A percentile compares a stretch with the other conserved stretches of the same genome.
Evolutionary conservation across 2,329 filamentous ascomycete genomes (phyloP).

Genomic region (Lithohypha guttulata): DNA sequence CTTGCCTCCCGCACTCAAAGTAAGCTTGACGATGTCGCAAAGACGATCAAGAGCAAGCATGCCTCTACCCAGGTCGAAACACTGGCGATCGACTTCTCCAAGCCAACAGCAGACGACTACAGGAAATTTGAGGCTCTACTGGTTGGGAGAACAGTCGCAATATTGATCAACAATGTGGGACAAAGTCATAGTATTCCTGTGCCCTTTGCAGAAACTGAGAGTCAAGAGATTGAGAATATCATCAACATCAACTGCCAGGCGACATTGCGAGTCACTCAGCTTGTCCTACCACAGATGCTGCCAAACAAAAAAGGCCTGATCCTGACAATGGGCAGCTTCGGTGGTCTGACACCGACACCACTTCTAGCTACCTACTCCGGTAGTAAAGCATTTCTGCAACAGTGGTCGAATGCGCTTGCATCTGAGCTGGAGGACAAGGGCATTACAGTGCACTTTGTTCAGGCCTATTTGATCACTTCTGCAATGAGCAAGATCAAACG

Average conservation of each 20-base stretch:
- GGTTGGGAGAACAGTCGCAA: slow-evolving; percentile 64
- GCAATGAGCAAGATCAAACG: slow-evolving; percentile 95
- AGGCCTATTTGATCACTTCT: slow-evolving; percentile 86
- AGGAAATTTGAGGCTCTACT: slow-evolving; percentile 58
- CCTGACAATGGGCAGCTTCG: slow-evolving; percentile 95
- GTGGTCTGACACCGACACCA: slow-evolving; percentile 81
- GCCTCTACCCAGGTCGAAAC: slow-evolving; percentile 60
- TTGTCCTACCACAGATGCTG: slow-evolving; percentile 75
- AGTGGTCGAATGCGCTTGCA: slow-evolving; percentile 82
- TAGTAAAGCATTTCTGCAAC: slow-evolving; percentile 94
- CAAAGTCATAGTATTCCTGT: slow-evolving; percentile 89
- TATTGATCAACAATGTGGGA: slow-evolving; percentile 95
- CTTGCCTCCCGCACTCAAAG: slow-evolving; percentile 92
- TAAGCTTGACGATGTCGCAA: slow-evolving; percentile 69
- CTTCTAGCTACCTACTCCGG: slow-evolving; percentile 92
- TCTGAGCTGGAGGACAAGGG: slow-evolving; percentile 70
- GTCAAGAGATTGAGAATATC: slow-evolving; percentile 75
- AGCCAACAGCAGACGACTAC: slow-evolving; percentile 63
- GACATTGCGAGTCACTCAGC: slow-evolving; percentile 77
- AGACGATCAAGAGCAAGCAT: slow-evolving; percentile 64
- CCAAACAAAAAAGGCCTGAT: slow-evolving; percentile 77
- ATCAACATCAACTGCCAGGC: slow-evolving; percentile 91
- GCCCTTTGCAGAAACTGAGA: slow-evolving; percentile 67
- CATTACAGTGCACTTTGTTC: slow-evolving; percentile 79
- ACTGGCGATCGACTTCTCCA: slow-evolving; percentile 83